Evolutionary conservation across 139 green algal genomes (phyloP).

Genomic region (Picochlorum costavermella): DNA sequence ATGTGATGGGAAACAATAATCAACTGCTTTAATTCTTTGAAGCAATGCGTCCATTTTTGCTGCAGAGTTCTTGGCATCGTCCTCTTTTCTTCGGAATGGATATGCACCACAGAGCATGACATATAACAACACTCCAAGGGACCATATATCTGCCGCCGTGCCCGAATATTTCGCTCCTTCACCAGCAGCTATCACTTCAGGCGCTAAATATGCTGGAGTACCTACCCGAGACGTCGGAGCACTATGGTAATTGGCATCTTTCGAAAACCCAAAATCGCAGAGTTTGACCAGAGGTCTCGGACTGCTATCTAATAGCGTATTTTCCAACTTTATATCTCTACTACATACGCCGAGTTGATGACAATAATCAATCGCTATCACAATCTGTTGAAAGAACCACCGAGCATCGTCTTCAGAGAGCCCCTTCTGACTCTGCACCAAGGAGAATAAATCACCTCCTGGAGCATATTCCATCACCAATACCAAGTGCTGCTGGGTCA

Average conservation of each 20-base stretch:
- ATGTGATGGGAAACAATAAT: not conserved
- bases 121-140: slow-evolving; percentile 93
- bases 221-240: slow-evolving; percentile 77
- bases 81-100: slow-evolving; percentile 85
- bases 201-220: slow-evolving; percentile 94
- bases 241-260: slow-evolving; percentile 70
- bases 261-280: slow-evolving; percentile 53
- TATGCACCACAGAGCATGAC: slow-evolving; percentile 89
- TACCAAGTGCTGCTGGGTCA: slow-evolving; percentile 52
- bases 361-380: slow-evolving; percentile 91
- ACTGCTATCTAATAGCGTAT: slow-evolving; percentile 83
- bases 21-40: slow-evolving; percentile 11
- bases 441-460: slow-evolving; percentile 62
- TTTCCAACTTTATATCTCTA: slow-evolving; percentile 94
- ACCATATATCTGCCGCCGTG: slow-evolving; percentile 92
- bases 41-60: slow-evolving; percentile 51
- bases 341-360: slow-evolving; percentile 75
- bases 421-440: slow-evolving; percentile 66
- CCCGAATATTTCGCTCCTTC: slow-evolving; percentile 74
- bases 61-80: slow-evolving; percentile 41
- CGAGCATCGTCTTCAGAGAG: slow-evolving; percentile 89
- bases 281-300: slow-evolving; percentile 47
- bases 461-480: slow-evolving; percentile 78
- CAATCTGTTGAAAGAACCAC: slow-evolving; percentile 99
- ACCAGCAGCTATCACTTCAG: slow-evolving; percentile 82